These are phyloP conservation scores for Suillus hirtellus DNA, from an alignment of 768 basidiomycete species.

Conservation along the genomic window DNA sequence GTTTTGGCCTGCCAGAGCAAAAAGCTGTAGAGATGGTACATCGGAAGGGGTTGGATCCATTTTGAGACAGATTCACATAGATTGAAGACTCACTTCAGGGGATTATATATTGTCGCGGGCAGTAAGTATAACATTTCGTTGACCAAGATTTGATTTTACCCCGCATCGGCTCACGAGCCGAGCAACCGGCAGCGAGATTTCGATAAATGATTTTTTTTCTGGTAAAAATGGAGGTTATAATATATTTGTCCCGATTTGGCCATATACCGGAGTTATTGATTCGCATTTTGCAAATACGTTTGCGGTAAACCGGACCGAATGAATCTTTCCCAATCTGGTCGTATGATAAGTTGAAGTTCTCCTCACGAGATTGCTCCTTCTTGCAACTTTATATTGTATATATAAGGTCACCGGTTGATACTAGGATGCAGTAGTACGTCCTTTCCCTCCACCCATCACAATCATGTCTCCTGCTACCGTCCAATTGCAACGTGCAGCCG, in stretches of 20 bases:
- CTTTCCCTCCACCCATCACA: conserved; percentile 21
- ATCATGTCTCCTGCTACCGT: conserved; percentile 50
- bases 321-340: conserved; percentile 23
- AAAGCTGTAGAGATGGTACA: conserved; percentile 54
- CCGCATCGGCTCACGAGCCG: conserved; percentile 33
- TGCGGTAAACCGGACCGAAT: conserved; percentile 36
- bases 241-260: conserved; percentile 20
- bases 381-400: conserved; percentile 35
- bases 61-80: conserved; percentile 3
- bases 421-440: conserved; percentile 21
- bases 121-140: background rate
- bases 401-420: conserved; percentile 11
- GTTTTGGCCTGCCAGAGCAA: conserved; percentile 64
- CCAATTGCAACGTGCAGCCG: conserved; percentile 65
- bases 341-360: conserved; percentile 19
- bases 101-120: conserved; percentile 23
- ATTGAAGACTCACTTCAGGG: conserved; percentile 2
- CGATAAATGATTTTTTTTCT: background rate
- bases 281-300: conserved; percentile 20
- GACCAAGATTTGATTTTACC: conserved; percentile 24
- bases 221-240: background rate
- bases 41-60: conserved; percentile 56
- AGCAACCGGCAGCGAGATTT: conserved; percentile 19
- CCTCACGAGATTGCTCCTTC: conserved; percentile 36
- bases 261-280: conserved; percentile 12